Evolutionary conservation across 371 early-diverging fungal species (phyloP), one percentile per base, ranked within the genome.

Genomic region (Apophysomyces ossiformis): DNA sequence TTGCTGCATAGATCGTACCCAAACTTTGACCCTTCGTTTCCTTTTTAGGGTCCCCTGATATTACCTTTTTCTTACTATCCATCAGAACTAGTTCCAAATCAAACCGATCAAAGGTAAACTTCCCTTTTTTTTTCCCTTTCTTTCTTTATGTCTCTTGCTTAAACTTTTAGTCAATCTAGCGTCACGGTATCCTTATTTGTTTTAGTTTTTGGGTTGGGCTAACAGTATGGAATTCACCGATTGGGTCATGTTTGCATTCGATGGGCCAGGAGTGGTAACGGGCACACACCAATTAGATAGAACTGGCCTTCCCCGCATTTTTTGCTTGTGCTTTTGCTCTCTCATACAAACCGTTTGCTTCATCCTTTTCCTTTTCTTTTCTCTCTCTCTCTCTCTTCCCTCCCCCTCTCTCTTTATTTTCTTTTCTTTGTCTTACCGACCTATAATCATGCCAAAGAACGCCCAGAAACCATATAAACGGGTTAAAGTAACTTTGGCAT

Each of bases 401-500:
- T 62, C 21, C 45, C 38, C 0, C 13, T 50, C 39, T 41, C 60
- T 35, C 36, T 44, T 35, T 39, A 32, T 38, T 11, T 44, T 12
- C 54, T 57, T 26, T 37, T 35, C 18, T 15, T 32, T 16, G 35
- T 39, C 32, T 44, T 61, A 21, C 16, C 60, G 11, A 41, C 38
- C 32, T 35, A 6, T 35, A 57, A 37, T 37, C 5, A 60, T 39
- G 44, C 39, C 54, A 5, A 50, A 50, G 54, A 26, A 50, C 16
- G 21, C 54, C 9, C 32, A 60, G 18, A 60, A 60, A 39, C 41
- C 35, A 18, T 57, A 50, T 50, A 75, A 77, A 62, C 75, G 83
- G 57, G 69, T 79, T 37, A 83, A 83, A 61, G 83, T 83, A 4
- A 83, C 80, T 9, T 54, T 83, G 44, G 83, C 83, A 41, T 83